Evolutionary conservation across 1,284 basidiomycete species (phyloP), one percentile per base, ranked within the genome.

Genomic region (Trametes sp.): DNA sequence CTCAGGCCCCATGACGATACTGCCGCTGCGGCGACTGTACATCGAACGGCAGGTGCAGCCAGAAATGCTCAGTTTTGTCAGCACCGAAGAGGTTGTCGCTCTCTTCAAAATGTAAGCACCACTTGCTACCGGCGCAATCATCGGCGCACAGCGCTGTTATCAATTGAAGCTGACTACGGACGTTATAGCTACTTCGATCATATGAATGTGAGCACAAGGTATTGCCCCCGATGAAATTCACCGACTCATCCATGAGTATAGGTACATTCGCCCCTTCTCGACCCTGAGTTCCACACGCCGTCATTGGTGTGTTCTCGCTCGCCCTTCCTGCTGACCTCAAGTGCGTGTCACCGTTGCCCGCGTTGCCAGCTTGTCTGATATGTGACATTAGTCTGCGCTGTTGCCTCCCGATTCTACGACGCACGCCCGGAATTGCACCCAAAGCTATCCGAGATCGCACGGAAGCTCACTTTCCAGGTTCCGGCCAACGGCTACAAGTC

Each of bases 391-490:
- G 92, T 99, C 65, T 98, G 96, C 75, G 92, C 97, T 2, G 93
- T 98, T 57, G 90, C 98, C 1, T 90, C 94, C 69, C 92, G 95
- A 73, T 98, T 95, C 77, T 97, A 98, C 75, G 83, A 85, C 2
- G 83, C 85, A 50, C 89, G 93, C 44, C 90, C 93, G 0, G 96
- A 98, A 41, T 82, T 98, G 23, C 93, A 98, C 70, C 78, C 85
- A 13, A 87, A 87, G 61, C 84, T 98, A 49, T 88, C 94, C 1
- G 90, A 93, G 33, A 84, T 96, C 38, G 92, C 93, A 2, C 93
- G 94, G 74, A 93, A 95, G 69, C 86, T 98, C n/a, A 93, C 96
- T 0, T 98, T 97, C 74, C 90, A 86, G 66, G 93, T 96, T 10
- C 93, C 84, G 51, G 93, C 88, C 62, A 81, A 85, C 68, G 93